These are phyloP conservation scores for Arachis hypogaea DNA, from an alignment of 306 rosid species.

Conservation along the genomic window DNA sequence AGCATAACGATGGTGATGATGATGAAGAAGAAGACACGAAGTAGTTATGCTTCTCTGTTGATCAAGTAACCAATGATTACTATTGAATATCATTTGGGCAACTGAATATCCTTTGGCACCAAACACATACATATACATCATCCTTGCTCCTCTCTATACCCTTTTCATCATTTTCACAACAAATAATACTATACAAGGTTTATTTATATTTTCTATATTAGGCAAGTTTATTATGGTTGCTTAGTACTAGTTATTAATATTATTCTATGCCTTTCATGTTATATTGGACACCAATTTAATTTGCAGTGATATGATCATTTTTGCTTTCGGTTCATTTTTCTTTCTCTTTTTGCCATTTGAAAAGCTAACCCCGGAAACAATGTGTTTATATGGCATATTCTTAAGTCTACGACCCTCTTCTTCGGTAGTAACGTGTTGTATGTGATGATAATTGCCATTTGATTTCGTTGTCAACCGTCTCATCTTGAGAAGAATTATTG, in stretches of 20 bases:
- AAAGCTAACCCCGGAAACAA: slow-evolving; percentile 34
- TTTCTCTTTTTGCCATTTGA: not conserved
- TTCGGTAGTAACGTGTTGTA: slow-evolving; percentile 29
- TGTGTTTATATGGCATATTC: slow-evolving; percentile 22
- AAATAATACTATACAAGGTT: slow-evolving; percentile 6
- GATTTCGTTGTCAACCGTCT: not conserved
- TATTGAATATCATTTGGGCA: slow-evolving; percentile 64
- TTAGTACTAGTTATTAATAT: slow-evolving; percentile 13
- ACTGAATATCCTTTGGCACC: slow-evolving; percentile 79
- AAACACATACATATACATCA: slow-evolving; percentile 22
- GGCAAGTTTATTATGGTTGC: slow-evolving; percentile 18
- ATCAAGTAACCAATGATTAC: slow-evolving; percentile 28
- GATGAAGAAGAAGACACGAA: slow-evolving; percentile 37
- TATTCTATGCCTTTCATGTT: not conserved
- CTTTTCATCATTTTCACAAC: slow-evolving; percentile 11
- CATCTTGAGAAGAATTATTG: not conserved
- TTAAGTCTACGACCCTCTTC: slow-evolving; percentile 4
- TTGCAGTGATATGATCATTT: slow-evolving; percentile 5
- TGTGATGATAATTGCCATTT: slow-evolving; percentile 10
- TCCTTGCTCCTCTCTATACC: slow-evolving; percentile 30
- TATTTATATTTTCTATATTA: slow-evolving; percentile 19
- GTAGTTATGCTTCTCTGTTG: no score
- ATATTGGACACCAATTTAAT: slow-evolving; percentile 18
- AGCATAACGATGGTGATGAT: slow-evolving; percentile 31
- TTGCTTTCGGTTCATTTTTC: not conserved